Base-by-base conservation (phyloP, 495 filamentous ascomycete genomes). In the Aspergillus avenaceus region DNA sequence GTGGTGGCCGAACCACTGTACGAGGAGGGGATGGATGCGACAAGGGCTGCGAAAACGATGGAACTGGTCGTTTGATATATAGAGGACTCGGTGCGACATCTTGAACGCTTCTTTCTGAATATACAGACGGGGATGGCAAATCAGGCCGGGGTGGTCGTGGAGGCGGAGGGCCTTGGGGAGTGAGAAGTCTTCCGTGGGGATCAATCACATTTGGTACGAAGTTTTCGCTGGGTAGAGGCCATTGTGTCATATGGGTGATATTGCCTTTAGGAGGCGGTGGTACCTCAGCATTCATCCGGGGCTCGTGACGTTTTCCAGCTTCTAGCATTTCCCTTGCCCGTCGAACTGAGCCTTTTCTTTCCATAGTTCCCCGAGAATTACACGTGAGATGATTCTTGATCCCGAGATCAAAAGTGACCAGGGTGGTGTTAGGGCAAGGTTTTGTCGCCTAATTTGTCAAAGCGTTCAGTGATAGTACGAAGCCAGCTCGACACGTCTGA, bases 121-220 rank as follows among this genome's bases (percentile, higher is more conserved):
- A 73, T 11, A 71, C 55, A 27, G 68, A 70, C 16, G 66, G 68
- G 18, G 70, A 73, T 24, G 64, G 70, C 19, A 64, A 61, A 47
- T 62, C 65, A 2, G 85, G 86, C 32, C 84, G 78, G 28, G 81
- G 82, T 19, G 87, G 87, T 53, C 86, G 76, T 63, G 81, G 80
- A 9, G 86, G 86, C 34, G 84, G 78, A 54, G 79, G 76, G 25
- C 79, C 79, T 50, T 74, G 69, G 7, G 77, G 76, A 4, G 62
- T 58, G 22, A 75, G 65, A 55, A 78, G 73, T 56, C 74, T 59
- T 43, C 58, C 58, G 41, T 62, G 66, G 53, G 55, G 69, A 53
- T 56, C 68, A 45, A 63, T 59, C 60, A 54, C 55, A 18, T 52
- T 62, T 38, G 42, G 53, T 60, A 47, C 69, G 41, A 52, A 60